A percentile compares a stretch with the other conserved stretches of the same genome.
These are phyloP conservation scores for Globisporangium apiculatum DNA, from an alignment of 352 stramenopile species.

Conservation along the genomic window DNA sequence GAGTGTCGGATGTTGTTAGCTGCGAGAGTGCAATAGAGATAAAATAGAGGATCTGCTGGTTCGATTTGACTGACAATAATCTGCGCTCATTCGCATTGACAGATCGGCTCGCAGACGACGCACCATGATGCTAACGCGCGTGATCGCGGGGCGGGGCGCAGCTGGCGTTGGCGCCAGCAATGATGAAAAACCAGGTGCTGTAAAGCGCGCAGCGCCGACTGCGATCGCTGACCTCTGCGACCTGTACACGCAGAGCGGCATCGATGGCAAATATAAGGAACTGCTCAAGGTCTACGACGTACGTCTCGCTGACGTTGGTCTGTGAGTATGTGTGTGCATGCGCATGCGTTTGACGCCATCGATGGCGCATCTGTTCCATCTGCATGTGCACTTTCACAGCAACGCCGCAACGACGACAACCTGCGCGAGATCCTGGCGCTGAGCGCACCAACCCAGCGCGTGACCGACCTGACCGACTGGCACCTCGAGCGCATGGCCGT, in stretches of 20 bases:
- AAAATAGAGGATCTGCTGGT: not conserved
- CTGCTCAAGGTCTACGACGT: slow-evolving; percentile 70
- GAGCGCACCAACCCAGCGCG: slow-evolving; percentile 41
- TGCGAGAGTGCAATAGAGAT: not conserved
- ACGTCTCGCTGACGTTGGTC: slow-evolving; percentile 9
- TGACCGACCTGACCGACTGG: slow-evolving; percentile 67
- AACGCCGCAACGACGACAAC: slow-evolving; percentile 75
- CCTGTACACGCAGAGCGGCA: slow-evolving; percentile 50
- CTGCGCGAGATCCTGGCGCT: slow-evolving; percentile 69
- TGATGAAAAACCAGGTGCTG: slow-evolving; percentile 8
- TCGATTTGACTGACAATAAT: too few relatives aligned
- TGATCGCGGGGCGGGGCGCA: slow-evolving; percentile 12
- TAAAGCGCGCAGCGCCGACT: slow-evolving; percentile 14
- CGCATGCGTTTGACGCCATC: not conserved
- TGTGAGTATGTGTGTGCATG: not conserved
- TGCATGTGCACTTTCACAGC: slow-evolving; percentile 17
- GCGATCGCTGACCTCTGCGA: slow-evolving; percentile 53
- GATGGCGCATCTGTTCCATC: not conserved
- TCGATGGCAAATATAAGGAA: slow-evolving; percentile 64
- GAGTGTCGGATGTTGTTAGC: not conserved
- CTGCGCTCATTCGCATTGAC: too few relatives aligned
- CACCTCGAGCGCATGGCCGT: slow-evolving; percentile 80
- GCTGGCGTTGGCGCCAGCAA: not conserved
- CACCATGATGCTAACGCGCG: slow-evolving; percentile 9
- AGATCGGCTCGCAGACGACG: too few relatives aligned